Evolutionary conservation across 345 rosid species (phyloP).

Genomic region (Noccaea bulbosa): DNA sequence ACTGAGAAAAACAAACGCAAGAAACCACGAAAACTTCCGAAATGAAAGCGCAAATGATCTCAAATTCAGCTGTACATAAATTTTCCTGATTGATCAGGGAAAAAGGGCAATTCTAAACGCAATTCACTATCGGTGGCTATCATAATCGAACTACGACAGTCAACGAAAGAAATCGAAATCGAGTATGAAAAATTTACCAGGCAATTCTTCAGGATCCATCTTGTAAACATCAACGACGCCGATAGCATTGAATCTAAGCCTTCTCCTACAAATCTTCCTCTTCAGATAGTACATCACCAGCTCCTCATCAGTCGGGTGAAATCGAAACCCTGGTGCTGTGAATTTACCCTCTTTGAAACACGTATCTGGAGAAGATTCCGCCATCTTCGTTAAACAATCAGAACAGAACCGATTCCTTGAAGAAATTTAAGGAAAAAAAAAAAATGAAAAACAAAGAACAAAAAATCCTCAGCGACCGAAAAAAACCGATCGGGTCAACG

Average conservation of each 20-base stretch:
- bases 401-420: neutral
- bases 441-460: neutral
- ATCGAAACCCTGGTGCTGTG: conserved; percentile 89
- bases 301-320: conserved; percentile 95
- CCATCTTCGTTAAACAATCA: conserved; percentile 17
- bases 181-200: conserved; percentile 48
- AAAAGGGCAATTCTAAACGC: neutral
- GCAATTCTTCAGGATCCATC: conserved; percentile 85
- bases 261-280: conserved; percentile 70
- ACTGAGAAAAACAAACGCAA: neutral
- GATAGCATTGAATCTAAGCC: conserved; percentile 59
- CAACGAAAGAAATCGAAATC: neutral
- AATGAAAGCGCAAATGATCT: too few relatives aligned
- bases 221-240: conserved; percentile 79
- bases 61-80: too few relatives aligned
- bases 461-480: neutral
- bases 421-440: neutral
- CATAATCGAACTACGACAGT: neutral
- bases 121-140: neutral
- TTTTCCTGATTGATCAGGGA: neutral
- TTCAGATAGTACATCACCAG: conserved; percentile 71
- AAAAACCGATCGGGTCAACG: conserved; percentile 26
- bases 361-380: conserved; percentile 5
- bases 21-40: too few relatives aligned
- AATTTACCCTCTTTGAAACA: conserved; percentile 40